Percentiles rank a stretch among this genome's conserved stretches.
phyloP scores from a whole-genome alignment of 2,329 filamentous ascomycete species.

The Claviceps digitariae region DNA sequence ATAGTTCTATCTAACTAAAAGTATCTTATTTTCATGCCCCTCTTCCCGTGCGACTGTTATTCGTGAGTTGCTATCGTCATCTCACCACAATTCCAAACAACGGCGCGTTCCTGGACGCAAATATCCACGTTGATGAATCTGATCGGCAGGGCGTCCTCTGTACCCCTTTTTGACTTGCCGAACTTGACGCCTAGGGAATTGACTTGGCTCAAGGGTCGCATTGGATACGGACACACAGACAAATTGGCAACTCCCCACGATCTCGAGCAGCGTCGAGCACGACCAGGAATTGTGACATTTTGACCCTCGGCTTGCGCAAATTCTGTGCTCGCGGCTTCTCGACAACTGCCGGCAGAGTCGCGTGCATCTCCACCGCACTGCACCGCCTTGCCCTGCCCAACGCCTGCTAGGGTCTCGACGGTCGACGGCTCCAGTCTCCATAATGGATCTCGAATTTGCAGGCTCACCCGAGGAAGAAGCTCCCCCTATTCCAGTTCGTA shows the following conservation, averaged over 20 bases:
- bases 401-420: background rate
- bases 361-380: background rate
- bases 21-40: too few species aligned
- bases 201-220: background rate
- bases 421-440: background rate
- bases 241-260: background rate
- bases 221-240: background rate
- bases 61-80: too few species aligned
- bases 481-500: constrained; percentile 20
- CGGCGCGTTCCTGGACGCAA: background rate
- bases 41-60: too few species aligned
- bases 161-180: background rate
- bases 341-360: background rate
- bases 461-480: constrained; percentile 8
- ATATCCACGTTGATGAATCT: background rate
- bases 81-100: background rate
- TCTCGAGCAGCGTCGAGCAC: background rate
- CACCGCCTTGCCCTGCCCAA: background rate
- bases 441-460: constrained; percentile 14
- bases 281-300: background rate
- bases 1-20: too few species aligned
- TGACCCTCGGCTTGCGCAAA: background rate
- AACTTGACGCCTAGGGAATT: background rate
- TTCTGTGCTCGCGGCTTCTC: background rate
- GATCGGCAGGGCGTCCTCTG: background rate